These are phyloP conservation scores for Gracilaria vermiculophylla DNA, from an alignment of 23 red algal species.

Conservation along the genomic window DNA sequence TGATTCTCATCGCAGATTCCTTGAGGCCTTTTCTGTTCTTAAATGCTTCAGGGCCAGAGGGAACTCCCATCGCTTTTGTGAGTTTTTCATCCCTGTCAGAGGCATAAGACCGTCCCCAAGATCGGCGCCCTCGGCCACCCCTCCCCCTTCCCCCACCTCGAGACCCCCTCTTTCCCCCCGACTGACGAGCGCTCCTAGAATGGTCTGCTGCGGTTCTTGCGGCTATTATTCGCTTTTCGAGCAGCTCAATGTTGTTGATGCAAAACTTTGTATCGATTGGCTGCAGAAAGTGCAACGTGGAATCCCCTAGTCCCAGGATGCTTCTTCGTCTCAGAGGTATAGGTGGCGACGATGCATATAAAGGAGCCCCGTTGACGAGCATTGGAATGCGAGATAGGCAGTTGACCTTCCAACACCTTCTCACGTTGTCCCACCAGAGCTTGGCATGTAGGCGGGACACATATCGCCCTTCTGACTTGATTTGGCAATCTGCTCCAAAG, in stretches of 20 bases:
- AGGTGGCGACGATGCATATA: neutral
- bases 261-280: constrained; percentile 11
- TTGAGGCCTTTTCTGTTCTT: too few relatives aligned
- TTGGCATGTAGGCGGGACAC: constrained; percentile 54
- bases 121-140: neutral
- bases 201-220: neutral
- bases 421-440: constrained; percentile 26
- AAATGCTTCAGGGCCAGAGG: too few relatives aligned
- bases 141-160: constrained; percentile 20
- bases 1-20: too few relatives aligned
- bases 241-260: constrained; percentile 26
- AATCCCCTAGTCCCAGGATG: constrained; percentile 60
- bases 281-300: constrained; percentile 49
- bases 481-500: constrained; percentile 55
- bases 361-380: constrained; percentile 60
- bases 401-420: constrained; percentile 43
- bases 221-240: constrained; percentile 43
- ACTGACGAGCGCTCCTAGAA: neutral
- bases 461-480: constrained; percentile 45
- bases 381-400: constrained; percentile 57
- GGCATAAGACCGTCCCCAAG: neutral
- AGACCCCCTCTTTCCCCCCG: neutral
- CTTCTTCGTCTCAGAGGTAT: constrained; percentile 54
- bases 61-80: neutral
- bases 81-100: neutral